Evolutionary conservation across 2,329 filamentous ascomycete genomes (phyloP), one percentile per base, ranked within the genome.

Genomic region (Neophaeococcomyces mojaviensis): DNA sequence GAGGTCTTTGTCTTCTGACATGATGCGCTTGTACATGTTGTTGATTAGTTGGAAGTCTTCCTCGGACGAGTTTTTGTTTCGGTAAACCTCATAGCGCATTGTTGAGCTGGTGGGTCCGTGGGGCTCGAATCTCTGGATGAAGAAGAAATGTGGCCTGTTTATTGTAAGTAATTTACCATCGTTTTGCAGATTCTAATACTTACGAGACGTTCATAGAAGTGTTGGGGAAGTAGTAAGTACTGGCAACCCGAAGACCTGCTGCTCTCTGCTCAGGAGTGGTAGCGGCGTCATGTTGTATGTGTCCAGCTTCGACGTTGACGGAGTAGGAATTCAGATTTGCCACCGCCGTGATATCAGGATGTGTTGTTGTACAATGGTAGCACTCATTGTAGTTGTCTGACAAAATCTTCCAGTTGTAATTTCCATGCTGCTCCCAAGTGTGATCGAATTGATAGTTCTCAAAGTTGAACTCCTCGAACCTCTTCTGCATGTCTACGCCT

Each of bases 71-170:
- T 75, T 64, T 59, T 76, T 78, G 69, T 82, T 78, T 49, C 78
- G 71, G 68, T 71, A 83, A 46, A 83, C 72, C 58, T 83, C 76
- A 61, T 82, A 82, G 47, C 69, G 68, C 74, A 83, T 81, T 32
- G 67, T 65, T 2, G 73, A 74, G 34, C 63, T 70, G 30, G 63
- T 68, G 0, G 78, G 66, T 2, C 68, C 65, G 39, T 64, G 70
- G 10, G 79, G 79, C 10, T 82, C 68, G 61, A 81, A 81, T 48
- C 77, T 69, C 58, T 81, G 77, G 45, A 81, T 73, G 66, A 79
- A 78, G 63, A 82, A 75, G 61, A 81, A 81, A 62, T 81, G 68
- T n/a, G 75, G 71, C 12, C 73, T 76, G 47, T 2, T 13, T 22
- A 2, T 12, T 22, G 40, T 53, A 39, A 50, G 47, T 22, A 30